A percentile compares a stretch with the other conserved stretches of the same genome.
These are phyloP conservation scores for Pilaira anomala DNA, from an alignment of 192 early-diverging fungal species.

Conservation along the genomic window DNA sequence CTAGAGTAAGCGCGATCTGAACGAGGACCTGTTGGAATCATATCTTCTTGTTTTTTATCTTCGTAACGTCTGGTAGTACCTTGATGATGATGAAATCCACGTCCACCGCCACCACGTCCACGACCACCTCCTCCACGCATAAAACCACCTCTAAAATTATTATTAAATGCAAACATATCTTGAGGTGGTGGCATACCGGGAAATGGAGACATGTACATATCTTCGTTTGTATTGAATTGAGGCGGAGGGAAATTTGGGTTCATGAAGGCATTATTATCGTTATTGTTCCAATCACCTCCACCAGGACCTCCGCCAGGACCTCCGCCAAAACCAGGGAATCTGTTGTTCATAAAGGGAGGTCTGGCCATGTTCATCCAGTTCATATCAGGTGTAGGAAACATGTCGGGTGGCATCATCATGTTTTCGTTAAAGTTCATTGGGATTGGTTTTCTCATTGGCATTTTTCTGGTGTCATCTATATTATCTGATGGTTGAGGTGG, in stretches of 20 bases:
- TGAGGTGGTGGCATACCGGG: conserved; percentile 6
- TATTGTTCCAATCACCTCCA: not conserved
- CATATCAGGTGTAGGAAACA: conserved; percentile 23
- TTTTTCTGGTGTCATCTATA: conserved; percentile 8
- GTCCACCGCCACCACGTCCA: conserved; percentile 13
- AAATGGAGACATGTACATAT: conserved; percentile 5
- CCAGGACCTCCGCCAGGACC: no score
- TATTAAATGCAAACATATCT: conserved; percentile 23
- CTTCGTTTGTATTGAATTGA: not conserved
- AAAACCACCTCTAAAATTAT: conserved; percentile 11
- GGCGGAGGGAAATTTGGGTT: conserved; percentile 14
- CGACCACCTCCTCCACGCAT: conserved; percentile 9
- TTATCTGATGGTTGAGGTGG: conserved; percentile 10
- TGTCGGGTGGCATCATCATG: conserved; percentile 18
- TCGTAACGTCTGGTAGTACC: not conserved
- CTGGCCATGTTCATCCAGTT: conserved; percentile 24
- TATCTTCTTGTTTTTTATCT: conserved; percentile 3
- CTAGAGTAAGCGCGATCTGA: conserved; percentile 19
- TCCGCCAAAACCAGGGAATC: not conserved
- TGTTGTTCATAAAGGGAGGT: conserved; percentile 2
- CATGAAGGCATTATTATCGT: conserved; percentile 3
- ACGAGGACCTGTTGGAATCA: conserved; percentile 30
- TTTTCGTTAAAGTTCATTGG: conserved; percentile 12
- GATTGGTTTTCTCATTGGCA: not conserved
- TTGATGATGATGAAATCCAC: conserved; percentile 7